A percentile compares a stretch with the other conserved stretches of the same genome.
Evolutionary conservation across 371 early-diverging fungal genomes (phyloP).

Genomic region (Apophysomyces elegans): DNA sequence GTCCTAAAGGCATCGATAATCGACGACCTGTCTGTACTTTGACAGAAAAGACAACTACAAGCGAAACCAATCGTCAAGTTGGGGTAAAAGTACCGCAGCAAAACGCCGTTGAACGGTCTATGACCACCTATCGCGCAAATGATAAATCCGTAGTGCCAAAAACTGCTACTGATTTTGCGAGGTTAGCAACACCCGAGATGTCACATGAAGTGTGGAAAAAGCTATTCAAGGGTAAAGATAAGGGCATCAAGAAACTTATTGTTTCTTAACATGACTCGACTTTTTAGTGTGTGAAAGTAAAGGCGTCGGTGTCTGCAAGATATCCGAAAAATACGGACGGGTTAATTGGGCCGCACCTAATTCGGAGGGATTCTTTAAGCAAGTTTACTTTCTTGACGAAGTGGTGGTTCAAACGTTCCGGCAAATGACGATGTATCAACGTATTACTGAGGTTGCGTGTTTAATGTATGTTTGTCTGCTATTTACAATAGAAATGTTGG

Average conservation of each 20-base stretch:
- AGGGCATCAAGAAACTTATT: not conserved
- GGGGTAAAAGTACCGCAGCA: not conserved
- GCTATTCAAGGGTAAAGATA: conserved; percentile 27
- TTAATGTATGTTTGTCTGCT: conserved; percentile 14
- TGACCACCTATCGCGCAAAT: conserved; percentile 11
- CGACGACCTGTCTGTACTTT: not conserved
- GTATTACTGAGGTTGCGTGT: conserved; percentile 46
- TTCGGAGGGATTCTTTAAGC: conserved; percentile 52
- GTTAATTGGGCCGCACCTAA: conserved; percentile 27
- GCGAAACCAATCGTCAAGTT: not conserved
- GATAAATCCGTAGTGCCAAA: conserved; percentile 17
- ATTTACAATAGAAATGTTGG: conserved; percentile 23
- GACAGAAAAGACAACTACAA: conserved; percentile 6
- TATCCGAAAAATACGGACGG: conserved; percentile 33
- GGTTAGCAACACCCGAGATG: conserved; percentile 12
- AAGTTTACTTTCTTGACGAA: conserved; percentile 37
- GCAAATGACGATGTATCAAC: conserved; percentile 49
- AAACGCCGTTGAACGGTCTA: not conserved
- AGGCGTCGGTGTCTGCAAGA: conserved; percentile 27
- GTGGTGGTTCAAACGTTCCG: conserved; percentile 51
- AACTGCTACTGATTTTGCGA: not conserved
- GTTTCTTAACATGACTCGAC: not conserved
- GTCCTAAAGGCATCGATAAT: not conserved
- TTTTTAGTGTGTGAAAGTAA: conserved; percentile 17
- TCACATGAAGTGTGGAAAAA: conserved; percentile 28